phyloP scores from a whole-genome alignment of 495 filamentous ascomycete genomes.

The Acidiella bohemica region DNA sequence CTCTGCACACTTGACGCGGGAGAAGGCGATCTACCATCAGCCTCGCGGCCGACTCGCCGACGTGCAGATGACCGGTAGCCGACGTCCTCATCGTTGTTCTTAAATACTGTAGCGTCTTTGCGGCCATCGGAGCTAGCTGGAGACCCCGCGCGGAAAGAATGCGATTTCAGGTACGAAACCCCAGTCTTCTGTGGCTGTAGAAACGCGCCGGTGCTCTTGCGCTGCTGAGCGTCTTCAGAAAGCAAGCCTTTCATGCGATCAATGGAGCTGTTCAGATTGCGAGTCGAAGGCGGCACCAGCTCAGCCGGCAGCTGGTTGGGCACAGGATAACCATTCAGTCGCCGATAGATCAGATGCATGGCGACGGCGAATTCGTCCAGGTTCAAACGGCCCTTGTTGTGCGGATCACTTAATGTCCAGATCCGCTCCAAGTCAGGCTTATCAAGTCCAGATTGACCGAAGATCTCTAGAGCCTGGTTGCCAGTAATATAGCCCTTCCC shows the following conservation, averaged over 20 bases:
- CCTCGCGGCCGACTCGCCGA: slow-evolving; percentile 58
- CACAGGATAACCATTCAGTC: slow-evolving; percentile 87
- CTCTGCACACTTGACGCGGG: slow-evolving; percentile 33
- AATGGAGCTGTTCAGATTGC: slow-evolving; percentile 82
- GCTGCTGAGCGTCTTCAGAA: slow-evolving; percentile 73
- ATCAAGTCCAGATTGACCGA: slow-evolving; percentile 87
- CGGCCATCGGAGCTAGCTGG: slow-evolving; percentile 38
- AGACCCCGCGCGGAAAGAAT: slow-evolving; percentile 64
- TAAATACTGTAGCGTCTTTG: slow-evolving; percentile 93
- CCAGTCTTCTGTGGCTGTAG: slow-evolving; percentile 92
- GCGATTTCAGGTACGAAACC: slow-evolving; percentile 90
- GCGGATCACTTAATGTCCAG: slow-evolving; percentile 89
- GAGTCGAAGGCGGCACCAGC: slow-evolving; percentile 89
- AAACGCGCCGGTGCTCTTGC: slow-evolving; percentile 72
- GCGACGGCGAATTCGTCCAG: slow-evolving; percentile 97
- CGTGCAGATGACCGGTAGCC: slow-evolving; percentile 92
- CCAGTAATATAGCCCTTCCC: slow-evolving; percentile 87
- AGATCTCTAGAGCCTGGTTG: slow-evolving; percentile 90
- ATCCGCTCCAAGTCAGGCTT: slow-evolving; percentile 80
- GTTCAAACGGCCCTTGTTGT: slow-evolving; percentile 85
- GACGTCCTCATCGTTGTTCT: slow-evolving; percentile 80
- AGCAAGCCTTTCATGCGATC: slow-evolving; percentile 85
- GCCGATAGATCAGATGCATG: slow-evolving; percentile 98
- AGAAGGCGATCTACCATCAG: slow-evolving; percentile 52
- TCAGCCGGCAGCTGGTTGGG: slow-evolving; percentile 87